phyloP scores from a whole-genome alignment of 2,329 filamentous ascomycete genomes.

The Diplodia sapinea region DNA sequence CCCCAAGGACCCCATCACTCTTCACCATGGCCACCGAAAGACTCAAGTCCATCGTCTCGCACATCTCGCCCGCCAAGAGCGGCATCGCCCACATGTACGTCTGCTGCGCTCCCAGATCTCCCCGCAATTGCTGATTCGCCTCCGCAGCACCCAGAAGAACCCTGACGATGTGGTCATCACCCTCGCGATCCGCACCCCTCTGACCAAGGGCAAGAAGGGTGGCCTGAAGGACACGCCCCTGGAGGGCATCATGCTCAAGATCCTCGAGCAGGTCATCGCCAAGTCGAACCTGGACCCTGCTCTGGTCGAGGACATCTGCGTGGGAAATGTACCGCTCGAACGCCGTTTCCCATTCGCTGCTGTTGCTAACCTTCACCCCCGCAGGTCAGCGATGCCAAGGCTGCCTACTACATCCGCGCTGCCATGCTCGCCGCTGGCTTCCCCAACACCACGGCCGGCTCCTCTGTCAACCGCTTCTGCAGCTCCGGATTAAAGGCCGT shows the following conservation, averaged over 20 bases:
- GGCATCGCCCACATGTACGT: constrained; percentile 79
- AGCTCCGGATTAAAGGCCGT: constrained; percentile 94
- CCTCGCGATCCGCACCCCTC: constrained; percentile 83
- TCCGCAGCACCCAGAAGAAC: constrained; percentile 80
- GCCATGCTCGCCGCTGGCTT: constrained; percentile 90
- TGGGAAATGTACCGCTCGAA: constrained; percentile 76
- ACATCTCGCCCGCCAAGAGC: constrained; percentile 76
- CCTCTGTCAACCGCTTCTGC: constrained; percentile 93
- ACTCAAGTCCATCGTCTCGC: constrained; percentile 84
- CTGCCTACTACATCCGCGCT: constrained; percentile 88
- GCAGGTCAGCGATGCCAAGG: constrained; percentile 81
- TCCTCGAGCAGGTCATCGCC: constrained; percentile 70
- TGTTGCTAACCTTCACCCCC: neutral
- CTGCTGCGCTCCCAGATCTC: constrained; percentile 32
- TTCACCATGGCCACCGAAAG: constrained; percentile 77
- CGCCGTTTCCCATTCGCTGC: neutral
- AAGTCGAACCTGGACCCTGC: constrained; percentile 79
- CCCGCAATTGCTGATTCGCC: constrained; percentile 22
- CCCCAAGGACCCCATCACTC: neutral
- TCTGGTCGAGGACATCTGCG: constrained; percentile 85
- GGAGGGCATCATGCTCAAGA: constrained; percentile 82
- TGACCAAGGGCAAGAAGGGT: constrained; percentile 88
- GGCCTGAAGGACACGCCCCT: constrained; percentile 93
- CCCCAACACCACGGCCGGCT: constrained; percentile 84
- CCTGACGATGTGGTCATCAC: constrained; percentile 97